These are phyloP conservation scores for Lentinus tigrinus DNA, from an alignment of 768 basidiomycete genomes.

Conservation along the genomic window DNA sequence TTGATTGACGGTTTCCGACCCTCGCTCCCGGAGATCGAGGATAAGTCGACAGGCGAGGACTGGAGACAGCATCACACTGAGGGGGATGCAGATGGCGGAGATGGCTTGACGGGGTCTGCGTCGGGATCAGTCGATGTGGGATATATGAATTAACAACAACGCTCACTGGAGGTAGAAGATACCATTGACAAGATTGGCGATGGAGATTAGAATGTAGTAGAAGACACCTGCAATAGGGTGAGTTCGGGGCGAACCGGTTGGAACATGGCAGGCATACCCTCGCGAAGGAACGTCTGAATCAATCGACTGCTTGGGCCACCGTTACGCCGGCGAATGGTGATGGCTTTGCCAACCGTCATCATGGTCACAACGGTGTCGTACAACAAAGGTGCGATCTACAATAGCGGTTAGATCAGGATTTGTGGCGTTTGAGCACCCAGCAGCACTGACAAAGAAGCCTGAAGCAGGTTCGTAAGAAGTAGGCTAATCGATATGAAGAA, in stretches of 20 bases:
- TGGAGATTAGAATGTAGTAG: conserved; percentile 84
- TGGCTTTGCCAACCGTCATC: conserved; percentile 80
- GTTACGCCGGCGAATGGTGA: conserved; percentile 70
- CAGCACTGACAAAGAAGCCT: conserved; percentile 27
- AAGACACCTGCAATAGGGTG: conserved; percentile 56
- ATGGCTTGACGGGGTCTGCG: conserved; percentile 76
- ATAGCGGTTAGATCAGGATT: neutral
- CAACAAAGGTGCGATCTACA: conserved; percentile 73
- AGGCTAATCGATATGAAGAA: conserved; percentile 34
- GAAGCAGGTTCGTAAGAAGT: neutral
- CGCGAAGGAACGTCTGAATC: conserved; percentile 82
- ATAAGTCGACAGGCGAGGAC: conserved; percentile 80
- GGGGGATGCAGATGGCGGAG: conserved; percentile 80
- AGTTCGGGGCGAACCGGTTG: neutral
- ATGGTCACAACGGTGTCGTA: conserved; percentile 80
- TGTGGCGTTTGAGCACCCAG: neutral
- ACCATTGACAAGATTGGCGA: conserved; percentile 82
- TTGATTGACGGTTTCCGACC: conserved; percentile 74
- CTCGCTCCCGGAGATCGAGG: conserved; percentile 78
- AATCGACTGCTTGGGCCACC: conserved; percentile 76
- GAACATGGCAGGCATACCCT: conserved; percentile 45
- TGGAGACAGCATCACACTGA: conserved; percentile 82
- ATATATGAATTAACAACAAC: neutral
- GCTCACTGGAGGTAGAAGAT: conserved; percentile 83
- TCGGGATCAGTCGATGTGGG: neutral